These are phyloP conservation scores for Mycena galericulata DNA, from an alignment of 768 basidiomycete species.

Conservation along the genomic window DNA sequence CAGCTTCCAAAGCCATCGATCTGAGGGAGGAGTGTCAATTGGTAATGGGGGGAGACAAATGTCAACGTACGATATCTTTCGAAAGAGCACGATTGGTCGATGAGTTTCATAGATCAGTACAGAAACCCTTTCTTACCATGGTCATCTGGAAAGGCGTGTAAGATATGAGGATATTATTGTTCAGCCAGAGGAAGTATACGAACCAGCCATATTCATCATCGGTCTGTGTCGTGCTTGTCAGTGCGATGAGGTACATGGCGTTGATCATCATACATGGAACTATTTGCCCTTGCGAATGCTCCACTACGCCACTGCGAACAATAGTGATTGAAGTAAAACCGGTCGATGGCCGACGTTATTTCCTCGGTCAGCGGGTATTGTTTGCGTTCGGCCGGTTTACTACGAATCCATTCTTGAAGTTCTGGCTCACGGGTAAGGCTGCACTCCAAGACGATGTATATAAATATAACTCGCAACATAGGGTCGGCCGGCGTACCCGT, in stretches of 20 bases:
- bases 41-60: neutral
- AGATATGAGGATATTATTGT: constrained; percentile 7
- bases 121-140: constrained; percentile 65
- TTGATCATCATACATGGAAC: constrained; percentile 72
- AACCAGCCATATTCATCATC: constrained; percentile 90
- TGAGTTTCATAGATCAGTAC: constrained; percentile 34
- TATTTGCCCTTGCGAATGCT: constrained; percentile 91
- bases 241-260: neutral
- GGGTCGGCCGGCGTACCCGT: constrained; percentile 59
- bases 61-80: constrained; percentile 57
- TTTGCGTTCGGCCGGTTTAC: constrained; percentile 71
- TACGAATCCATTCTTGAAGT: constrained; percentile 85
- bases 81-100: neutral
- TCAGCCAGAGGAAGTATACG: constrained; percentile 37
- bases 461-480: constrained; percentile 6
- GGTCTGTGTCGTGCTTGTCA: constrained; percentile 17
- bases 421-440: constrained; percentile 90
- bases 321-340: constrained; percentile 93
- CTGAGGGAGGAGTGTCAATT: constrained; percentile 44
- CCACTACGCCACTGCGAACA: constrained; percentile 88
- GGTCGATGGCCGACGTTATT: constrained; percentile 81
- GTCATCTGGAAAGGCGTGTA: constrained; percentile 68
- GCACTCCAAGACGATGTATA: constrained; percentile 21
- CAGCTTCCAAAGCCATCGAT: constrained; percentile 90
- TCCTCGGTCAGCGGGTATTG: constrained; percentile 72